Base-by-base conservation (phyloP, 768 basidiomycete genomes). In the Tylopilus sp. region DNA sequence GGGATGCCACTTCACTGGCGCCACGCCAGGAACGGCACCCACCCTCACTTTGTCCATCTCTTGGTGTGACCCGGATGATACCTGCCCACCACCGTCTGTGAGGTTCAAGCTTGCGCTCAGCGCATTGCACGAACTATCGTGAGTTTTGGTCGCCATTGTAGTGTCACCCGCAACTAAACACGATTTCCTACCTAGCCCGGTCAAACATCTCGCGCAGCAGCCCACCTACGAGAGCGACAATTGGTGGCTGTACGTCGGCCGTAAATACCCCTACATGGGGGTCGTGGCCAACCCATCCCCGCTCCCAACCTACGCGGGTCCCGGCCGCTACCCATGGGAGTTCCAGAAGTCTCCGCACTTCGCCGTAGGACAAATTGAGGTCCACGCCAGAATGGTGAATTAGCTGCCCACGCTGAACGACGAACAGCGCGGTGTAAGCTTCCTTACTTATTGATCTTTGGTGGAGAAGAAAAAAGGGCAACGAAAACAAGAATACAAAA, bases 1-100 rank as follows among this genome's bases (percentile, higher is more conserved):
- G 18, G 47, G 47, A 12, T 47, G 47, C 20, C 47, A 47, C 38
- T 47, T 40, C 11, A 47, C 47, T 21, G 47, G 47, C 2, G 47
- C 26, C 11, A 39, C 20, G 5, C 38, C 38, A 4, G 38, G 38
- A 21, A 10, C 9, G 1, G 6, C 20, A 21, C 18, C 38, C 18
- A 39, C 33, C 31, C 30, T 45, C 20, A 45, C 44, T 10, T 22
- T 45, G 44, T 17, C 31, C 1, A 21, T 45, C 31, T 21, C 31
- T 12, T 45, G 44, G 44, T 33, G 30, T 6, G 44, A 45, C 13
- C 13, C 6, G 8, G 31, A 22, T 6, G 10, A 7, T 7, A 33
- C 21, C 22, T 22, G 33, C 13, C 48, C 48, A 12, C 48, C 31
- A 8, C 48, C 48, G 8, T 42, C 40, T 8, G 33, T 49, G 40